Percentiles rank a stretch among this genome's conserved stretches.
phyloP scores from a whole-genome alignment of 129 eudicot genomes.

The Heracleum sosnowskyi region DNA sequence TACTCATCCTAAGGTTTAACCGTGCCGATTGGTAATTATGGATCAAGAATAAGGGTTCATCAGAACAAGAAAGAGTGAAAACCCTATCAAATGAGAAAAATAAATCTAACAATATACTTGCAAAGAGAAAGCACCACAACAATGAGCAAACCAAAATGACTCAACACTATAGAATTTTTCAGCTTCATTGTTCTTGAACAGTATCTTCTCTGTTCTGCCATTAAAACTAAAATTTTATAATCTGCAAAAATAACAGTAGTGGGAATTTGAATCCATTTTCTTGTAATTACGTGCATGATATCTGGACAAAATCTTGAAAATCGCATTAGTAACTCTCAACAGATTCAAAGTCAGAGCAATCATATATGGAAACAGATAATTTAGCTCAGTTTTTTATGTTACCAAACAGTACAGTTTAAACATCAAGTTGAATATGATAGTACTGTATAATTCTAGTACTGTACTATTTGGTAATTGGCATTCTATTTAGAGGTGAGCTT shows the following conservation, averaged over 20 bases:
- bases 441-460: too few relatives aligned
- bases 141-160: not conserved
- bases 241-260: not conserved
- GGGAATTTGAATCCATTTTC: not conserved
- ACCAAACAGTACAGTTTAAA: too few relatives aligned
- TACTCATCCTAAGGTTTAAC: too few relatives aligned
- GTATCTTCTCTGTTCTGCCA: not conserved
- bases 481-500: too few relatives aligned
- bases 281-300: not conserved
- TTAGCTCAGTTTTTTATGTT: not conserved
- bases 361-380: not conserved
- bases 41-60: not conserved
- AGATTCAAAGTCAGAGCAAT: not conserved
- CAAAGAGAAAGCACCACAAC: not conserved
- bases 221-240: not conserved
- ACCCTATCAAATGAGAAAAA: not conserved
- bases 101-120: not conserved
- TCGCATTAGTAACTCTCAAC: not conserved
- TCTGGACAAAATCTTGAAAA: not conserved
- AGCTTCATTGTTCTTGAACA: slow-evolving; percentile 3
- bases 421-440: too few relatives aligned
- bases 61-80: too few relatives aligned
- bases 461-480: too few relatives aligned
- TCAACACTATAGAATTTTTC: not conserved
- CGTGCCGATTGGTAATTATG: not conserved